phyloP scores from a whole-genome alignment of 345 rosid species.

The Eucalyptus grandis region DNA sequence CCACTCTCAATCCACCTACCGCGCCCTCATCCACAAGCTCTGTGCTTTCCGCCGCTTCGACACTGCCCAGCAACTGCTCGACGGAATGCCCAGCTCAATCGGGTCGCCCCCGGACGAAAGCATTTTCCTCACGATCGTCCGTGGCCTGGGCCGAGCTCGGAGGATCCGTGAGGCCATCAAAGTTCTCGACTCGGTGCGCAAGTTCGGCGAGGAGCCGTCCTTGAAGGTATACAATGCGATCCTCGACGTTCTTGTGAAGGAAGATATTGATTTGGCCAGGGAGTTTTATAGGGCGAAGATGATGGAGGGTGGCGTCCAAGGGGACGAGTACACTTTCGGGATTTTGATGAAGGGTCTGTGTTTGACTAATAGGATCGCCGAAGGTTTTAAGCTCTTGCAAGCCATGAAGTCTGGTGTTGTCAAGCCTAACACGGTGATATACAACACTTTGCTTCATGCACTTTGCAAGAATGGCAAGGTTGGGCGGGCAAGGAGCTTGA shows the following conservation, averaged over 20 bases:
- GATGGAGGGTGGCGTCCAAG: slow-evolving; percentile 53
- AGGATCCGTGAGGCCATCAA: slow-evolving; percentile 31
- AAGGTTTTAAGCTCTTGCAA: slow-evolving; percentile 81
- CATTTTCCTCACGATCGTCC: slow-evolving; percentile 49
- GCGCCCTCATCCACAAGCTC: slow-evolving; percentile 49
- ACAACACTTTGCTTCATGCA: slow-evolving; percentile 62
- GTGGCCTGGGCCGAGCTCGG: slow-evolving; percentile 62
- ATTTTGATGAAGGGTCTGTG: slow-evolving; percentile 94
- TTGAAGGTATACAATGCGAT: slow-evolving; percentile 58
- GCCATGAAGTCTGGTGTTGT: slow-evolving; percentile 40
- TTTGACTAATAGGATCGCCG: slow-evolving; percentile 70
- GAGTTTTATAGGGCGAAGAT: slow-evolving; percentile 62
- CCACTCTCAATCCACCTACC: slow-evolving; percentile 77
- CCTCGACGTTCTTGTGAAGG: slow-evolving; percentile 71
- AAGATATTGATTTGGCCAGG: slow-evolving; percentile 82
- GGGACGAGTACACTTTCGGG: slow-evolving; percentile 79
- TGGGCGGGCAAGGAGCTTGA: slow-evolving; percentile 79
- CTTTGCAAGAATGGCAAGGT: slow-evolving; percentile 71
- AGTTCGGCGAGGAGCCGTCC: slow-evolving; percentile 40
- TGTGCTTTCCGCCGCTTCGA: slow-evolving; percentile 56
- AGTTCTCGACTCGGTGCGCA: slow-evolving; percentile 42
- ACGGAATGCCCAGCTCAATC: slow-evolving; percentile 65
- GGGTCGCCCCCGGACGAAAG: slow-evolving; percentile 61
- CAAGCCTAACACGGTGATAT: slow-evolving; percentile 51
- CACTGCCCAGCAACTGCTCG: slow-evolving; percentile 62